Percentiles rank a stretch among this genome's conserved stretches.
These are phyloP conservation scores for Miscanthus lutarioriparius DNA, from an alignment of 176 grass and related monocot genomes.

Conservation along the genomic window DNA sequence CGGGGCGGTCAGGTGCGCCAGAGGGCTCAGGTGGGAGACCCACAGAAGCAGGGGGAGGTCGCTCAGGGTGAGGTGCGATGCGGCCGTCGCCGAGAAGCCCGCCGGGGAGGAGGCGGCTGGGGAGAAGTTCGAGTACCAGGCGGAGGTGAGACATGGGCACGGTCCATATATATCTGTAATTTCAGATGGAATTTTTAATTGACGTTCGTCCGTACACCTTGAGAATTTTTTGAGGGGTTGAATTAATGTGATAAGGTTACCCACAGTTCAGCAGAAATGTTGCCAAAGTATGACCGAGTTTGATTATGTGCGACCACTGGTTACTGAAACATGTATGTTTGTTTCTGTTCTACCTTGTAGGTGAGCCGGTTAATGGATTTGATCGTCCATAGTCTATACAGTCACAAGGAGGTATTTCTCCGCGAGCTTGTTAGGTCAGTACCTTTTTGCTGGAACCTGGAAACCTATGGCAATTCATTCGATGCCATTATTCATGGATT, in stretches of 20 bases:
- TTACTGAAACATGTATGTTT: background rate
- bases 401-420: conserved; percentile 94
- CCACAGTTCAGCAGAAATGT: background rate
- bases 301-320: background rate
- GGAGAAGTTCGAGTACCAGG: conserved; percentile 89
- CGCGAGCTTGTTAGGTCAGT: conserved; percentile 82
- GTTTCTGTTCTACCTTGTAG: conserved; percentile 42
- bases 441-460: background rate
- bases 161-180: background rate
- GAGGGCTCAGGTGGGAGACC: conserved; percentile 48
- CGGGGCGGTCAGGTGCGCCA: conserved; percentile 9
- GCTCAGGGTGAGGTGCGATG: conserved; percentile 51
- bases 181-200: background rate
- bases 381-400: conserved; percentile 91
- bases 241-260: background rate
- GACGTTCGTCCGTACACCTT: background rate
- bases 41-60: conserved; percentile 34
- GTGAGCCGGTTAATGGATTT: conserved; percentile 85
- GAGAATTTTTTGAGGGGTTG: background rate
- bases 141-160: conserved; percentile 47
- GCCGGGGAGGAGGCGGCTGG: conserved; percentile 45
- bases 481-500: background rate
- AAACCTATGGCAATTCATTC: background rate
- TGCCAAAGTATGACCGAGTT: background rate
- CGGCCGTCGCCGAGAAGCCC: conserved; percentile 69